phyloP scores from a whole-genome alignment of 495 filamentous ascomycete genomes.

The Sordaria brevicollis region DNA sequence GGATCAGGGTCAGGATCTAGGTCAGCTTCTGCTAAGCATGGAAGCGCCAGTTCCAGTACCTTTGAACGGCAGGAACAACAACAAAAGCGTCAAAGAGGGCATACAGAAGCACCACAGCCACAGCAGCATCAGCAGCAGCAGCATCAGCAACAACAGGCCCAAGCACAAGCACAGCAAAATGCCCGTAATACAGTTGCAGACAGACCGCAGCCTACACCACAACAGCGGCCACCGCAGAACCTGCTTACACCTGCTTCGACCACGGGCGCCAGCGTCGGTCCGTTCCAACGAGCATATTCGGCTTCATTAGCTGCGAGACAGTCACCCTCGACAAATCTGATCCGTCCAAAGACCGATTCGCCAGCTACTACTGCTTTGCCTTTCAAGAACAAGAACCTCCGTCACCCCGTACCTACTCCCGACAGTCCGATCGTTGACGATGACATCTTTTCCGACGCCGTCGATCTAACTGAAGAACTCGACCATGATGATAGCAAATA shows the following conservation, averaged over 20 bases:
- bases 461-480: conserved; percentile 60
- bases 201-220: background rate
- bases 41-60: background rate
- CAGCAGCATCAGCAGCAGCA: background rate
- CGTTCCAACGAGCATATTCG: conserved; percentile 24
- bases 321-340: background rate
- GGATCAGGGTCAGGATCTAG: background rate
- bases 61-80: background rate
- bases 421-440: conserved; percentile 4
- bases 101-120: background rate
- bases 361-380: background rate
- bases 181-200: background rate
- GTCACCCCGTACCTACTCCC: background rate
- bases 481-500: conserved; percentile 21
- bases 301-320: conserved; percentile 12
- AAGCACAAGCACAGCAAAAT: background rate
- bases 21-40: background rate
- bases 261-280: conserved; percentile 16
- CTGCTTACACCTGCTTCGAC: conserved; percentile 25
- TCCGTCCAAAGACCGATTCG: background rate
- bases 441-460: conserved; percentile 38
- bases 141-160: background rate
- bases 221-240: conserved; percentile 19
- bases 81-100: background rate
- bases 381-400: background rate